Percentiles rank a stretch among this genome's conserved stretches.
Conservation (phyloP, 2,329 filamentous ascomycete species). For the Mariannaea elegans region DNA sequence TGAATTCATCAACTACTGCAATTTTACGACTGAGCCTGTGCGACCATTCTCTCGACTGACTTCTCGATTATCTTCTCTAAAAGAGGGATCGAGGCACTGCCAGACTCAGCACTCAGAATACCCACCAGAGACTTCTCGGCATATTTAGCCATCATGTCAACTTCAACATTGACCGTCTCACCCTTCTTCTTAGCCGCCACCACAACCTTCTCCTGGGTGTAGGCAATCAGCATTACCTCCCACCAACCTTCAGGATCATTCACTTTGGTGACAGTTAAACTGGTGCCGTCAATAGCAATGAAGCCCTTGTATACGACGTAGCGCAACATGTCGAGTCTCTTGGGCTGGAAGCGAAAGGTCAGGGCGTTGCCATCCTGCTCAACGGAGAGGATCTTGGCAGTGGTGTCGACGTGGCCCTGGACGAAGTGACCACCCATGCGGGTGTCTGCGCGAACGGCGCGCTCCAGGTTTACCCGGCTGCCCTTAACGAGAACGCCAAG, state of each 20-base stretch:
- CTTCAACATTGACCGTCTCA: slow-evolving; percentile 89
- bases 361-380: slow-evolving; percentile 89
- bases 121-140: slow-evolving; percentile 89
- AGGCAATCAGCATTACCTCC: slow-evolving; percentile 98
- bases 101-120: slow-evolving; percentile 65
- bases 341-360: slow-evolving; percentile 83
- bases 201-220: slow-evolving; percentile 93
- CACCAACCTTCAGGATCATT: slow-evolving; percentile 82
- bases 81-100: slow-evolving; percentile 61
- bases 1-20: slow-evolving; percentile 22
- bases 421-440: slow-evolving; percentile 99
- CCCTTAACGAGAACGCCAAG: slow-evolving; percentile 76
- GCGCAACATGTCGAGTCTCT: slow-evolving; percentile 73
- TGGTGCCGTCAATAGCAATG: slow-evolving; percentile 92
- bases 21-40: slow-evolving; percentile 61
- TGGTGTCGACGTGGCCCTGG: slow-evolving; percentile 95
- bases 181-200: slow-evolving; percentile 80
- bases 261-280: slow-evolving; percentile 89
- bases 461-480: slow-evolving; percentile 88
- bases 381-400: slow-evolving; percentile 76
- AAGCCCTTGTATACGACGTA: slow-evolving; percentile 98
- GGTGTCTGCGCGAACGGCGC: slow-evolving; percentile 88
- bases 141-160: slow-evolving; percentile 88
- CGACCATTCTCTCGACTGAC: slow-evolving; percentile 78
- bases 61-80: slow-evolving; percentile 78